These are phyloP conservation scores for Arthrobotrys musiformis DNA, from an alignment of 2,329 filamentous ascomycete species.

Conservation along the genomic window DNA sequence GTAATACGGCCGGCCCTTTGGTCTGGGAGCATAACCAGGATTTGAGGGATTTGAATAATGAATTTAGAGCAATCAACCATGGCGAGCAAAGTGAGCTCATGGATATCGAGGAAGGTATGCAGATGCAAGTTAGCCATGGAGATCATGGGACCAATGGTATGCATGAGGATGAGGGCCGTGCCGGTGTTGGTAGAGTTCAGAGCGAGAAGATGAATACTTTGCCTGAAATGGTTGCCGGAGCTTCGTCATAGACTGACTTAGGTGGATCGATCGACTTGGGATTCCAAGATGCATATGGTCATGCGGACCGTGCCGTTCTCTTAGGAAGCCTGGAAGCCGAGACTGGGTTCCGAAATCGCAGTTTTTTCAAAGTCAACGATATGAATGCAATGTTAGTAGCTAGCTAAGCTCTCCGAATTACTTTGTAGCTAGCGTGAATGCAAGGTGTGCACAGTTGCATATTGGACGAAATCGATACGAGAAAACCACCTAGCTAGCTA, in stretches of 20 bases:
- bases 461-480: conserved; percentile 1
- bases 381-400: conserved; percentile 9
- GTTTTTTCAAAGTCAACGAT: neutral
- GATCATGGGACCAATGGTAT: conserved; percentile 9
- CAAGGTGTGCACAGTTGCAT: neutral
- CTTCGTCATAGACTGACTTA: conserved; percentile 5
- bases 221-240: neutral
- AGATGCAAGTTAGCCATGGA: neutral
- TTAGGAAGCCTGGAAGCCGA: neutral
- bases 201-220: conserved; percentile 6
- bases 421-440: neutral
- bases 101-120: conserved; percentile 6
- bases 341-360: neutral
- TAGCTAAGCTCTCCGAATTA: neutral
- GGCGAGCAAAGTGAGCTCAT: conserved; percentile 14
- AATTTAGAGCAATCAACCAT: conserved; percentile 25
- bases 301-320: conserved; percentile 26
- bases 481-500: neutral
- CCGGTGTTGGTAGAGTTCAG: conserved; percentile 16
- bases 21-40: conserved; percentile 50
- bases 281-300: neutral
- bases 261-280: neutral
- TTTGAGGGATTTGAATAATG: conserved; percentile 52
- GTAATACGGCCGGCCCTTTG: conserved; percentile 1
- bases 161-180: neutral